These are phyloP conservation scores for Bruguiera sexangula DNA, from an alignment of 345 rosid genomes.

Conservation along the genomic window DNA sequence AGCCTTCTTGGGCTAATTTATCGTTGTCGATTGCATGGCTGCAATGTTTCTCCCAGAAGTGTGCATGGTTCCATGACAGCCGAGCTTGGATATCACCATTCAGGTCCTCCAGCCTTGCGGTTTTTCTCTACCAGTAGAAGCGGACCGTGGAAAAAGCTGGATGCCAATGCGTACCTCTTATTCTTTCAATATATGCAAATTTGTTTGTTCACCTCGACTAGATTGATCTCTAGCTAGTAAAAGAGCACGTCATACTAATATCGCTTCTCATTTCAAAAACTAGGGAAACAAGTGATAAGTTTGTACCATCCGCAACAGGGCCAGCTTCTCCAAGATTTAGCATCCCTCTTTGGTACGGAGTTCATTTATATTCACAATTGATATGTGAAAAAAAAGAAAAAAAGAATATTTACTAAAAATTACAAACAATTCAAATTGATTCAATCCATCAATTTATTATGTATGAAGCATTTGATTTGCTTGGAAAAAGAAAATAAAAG, in stretches of 20 bases:
- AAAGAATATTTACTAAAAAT: background rate
- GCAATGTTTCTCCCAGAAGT: background rate
- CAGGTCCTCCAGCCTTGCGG: conserved; percentile 24
- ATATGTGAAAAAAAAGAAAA: background rate
- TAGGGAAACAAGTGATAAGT: conserved; percentile 11
- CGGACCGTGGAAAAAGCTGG: conserved; percentile 7
- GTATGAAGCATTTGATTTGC: too few relatives aligned
- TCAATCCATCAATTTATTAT: background rate
- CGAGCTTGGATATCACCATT: conserved; percentile 9
- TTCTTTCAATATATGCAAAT: background rate
- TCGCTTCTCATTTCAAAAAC: background rate
- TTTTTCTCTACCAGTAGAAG: conserved; percentile 1
- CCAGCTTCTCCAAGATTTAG: conserved; percentile 33
- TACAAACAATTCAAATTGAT: background rate
- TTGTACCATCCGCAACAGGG: conserved; percentile 7
- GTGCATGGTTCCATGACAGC: background rate
- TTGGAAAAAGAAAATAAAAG: too few relatives aligned
- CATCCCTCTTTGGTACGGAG: conserved; percentile 35
- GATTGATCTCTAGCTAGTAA: too few relatives aligned
- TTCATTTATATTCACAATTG: background rate
- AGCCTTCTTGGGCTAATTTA: conserved; percentile 5
- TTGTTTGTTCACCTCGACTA: background rate
- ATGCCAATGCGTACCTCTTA: conserved; percentile 10
- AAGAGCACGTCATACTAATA: too few relatives aligned
- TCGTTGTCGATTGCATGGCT: background rate